Evolutionary conservation across 495 filamentous ascomycete genomes (phyloP), one percentile per base, ranked within the genome.

Genomic region (Lasiosphaeria ovina): DNA sequence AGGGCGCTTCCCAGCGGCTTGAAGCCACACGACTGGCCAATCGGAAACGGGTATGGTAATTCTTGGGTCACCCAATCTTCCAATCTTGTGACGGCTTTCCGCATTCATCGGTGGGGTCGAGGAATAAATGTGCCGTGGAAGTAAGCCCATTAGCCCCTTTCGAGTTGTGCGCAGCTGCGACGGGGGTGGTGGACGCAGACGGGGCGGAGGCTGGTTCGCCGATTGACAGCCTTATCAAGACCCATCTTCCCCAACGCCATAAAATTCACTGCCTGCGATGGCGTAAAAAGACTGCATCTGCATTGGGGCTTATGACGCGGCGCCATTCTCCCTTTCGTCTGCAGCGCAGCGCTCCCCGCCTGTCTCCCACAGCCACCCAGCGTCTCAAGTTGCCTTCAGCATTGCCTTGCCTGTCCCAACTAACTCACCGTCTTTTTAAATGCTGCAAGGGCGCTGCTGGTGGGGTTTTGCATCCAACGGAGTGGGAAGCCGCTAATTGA

Each of bases 131-230:
- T n/a, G 6, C 11, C 16, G 44, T 47, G 60, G 59, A 49, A 58
- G 35, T 63, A 47, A 34, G 50, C 58, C 56, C 61, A 47, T 51
- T 12, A 33, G 45, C 47, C 57, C 57, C 61, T 9, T 17, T 42
- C 44, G 32, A 51, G 44, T 60, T 60, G 12, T 58, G 58, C 68
- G 68, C 68, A 70, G 58, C 65, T 70, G 68, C 65, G 68, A 60
- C 60, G 62, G 58, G 31, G n/a, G 34, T 35, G 10, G 32, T 12
- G 42, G 24, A 24, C 24, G 24, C 24, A 24, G 24, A 24, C 24
- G 24, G 24, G 24, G 24, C 24, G 24, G 24, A 2, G 24, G 24
- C 24, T 24, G 24, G 24, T 24, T 24, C 24, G 24, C 24, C 24
- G 24, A 24, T 24, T 24, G 24, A 24, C 24, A 24, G 24, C 24